Conservation (phyloP, 2,329 filamentous ascomycete species). For the Trichoderma sp. region DNA sequence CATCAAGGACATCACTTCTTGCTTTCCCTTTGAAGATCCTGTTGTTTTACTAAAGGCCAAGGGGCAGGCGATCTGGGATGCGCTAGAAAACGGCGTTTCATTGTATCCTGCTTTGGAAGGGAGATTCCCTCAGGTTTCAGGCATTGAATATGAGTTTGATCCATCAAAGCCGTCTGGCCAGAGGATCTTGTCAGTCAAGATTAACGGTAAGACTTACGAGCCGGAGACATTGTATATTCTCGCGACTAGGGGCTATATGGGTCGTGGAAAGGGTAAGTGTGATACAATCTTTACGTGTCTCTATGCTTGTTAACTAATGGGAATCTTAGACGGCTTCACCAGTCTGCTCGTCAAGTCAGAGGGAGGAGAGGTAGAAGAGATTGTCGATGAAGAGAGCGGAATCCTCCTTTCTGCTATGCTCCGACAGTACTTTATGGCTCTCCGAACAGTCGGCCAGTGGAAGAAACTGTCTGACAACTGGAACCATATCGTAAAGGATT, state of each 20-base stretch:
- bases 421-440: constrained; percentile 85
- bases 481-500: constrained; percentile 59
- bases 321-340: constrained; percentile 64
- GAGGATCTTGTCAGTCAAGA: constrained; percentile 60
- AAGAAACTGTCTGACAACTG: constrained; percentile 70
- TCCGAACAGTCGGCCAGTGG: constrained; percentile 81
- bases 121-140: constrained; percentile 82
- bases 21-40: constrained; percentile 90
- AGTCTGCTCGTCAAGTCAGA: constrained; percentile 72
- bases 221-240: constrained; percentile 65
- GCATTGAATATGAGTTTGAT: constrained; percentile 74
- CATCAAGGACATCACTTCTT: constrained; percentile 80
- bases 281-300: not conserved
- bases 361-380: constrained; percentile 72
- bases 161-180: constrained; percentile 57
- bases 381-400: constrained; percentile 83
- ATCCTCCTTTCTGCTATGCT: constrained; percentile 83
- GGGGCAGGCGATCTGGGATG: constrained; percentile 72
- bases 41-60: constrained; percentile 72
- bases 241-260: constrained; percentile 86
- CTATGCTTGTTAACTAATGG: constrained; percentile 21
- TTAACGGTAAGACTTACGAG: constrained; percentile 62
- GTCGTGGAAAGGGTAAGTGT: constrained; percentile 63
- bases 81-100: constrained; percentile 79
- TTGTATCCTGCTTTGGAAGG: constrained; percentile 80